These are phyloP conservation scores for Solanum appendiculatum DNA, from an alignment of 257 asterid genomes.

Conservation along the genomic window DNA sequence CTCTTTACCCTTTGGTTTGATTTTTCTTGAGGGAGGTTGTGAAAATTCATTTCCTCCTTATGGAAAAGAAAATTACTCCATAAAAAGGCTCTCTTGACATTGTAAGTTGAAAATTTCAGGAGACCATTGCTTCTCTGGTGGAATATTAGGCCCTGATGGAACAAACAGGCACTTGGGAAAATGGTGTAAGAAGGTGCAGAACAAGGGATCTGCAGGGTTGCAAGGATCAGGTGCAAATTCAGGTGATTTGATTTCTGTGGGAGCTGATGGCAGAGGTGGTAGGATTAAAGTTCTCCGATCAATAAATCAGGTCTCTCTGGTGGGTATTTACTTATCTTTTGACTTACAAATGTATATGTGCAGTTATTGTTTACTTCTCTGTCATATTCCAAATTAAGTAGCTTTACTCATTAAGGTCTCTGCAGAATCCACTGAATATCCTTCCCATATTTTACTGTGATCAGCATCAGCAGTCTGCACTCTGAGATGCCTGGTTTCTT, in stretches of 20 bases:
- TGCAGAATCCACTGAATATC: neutral
- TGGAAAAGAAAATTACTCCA: neutral
- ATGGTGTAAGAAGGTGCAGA: constrained; percentile 74
- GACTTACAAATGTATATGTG: neutral
- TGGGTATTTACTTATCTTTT: constrained; percentile 11
- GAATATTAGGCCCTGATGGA: constrained; percentile 77
- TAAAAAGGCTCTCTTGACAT: neutral
- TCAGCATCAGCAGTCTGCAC: neutral
- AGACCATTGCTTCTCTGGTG: constrained; percentile 56
- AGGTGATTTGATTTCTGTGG: constrained; percentile 71
- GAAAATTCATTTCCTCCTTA: neutral
- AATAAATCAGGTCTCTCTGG: constrained; percentile 49
- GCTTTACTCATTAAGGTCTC: neutral
- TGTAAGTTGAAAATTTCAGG: constrained; percentile 20
- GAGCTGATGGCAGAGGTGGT: constrained; percentile 99
- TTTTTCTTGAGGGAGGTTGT: neutral
- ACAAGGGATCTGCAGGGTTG: constrained; percentile 24
- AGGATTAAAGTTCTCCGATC: constrained; percentile 65
- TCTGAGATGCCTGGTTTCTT: neutral
- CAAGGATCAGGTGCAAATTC: constrained; percentile 29
- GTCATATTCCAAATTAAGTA: neutral
- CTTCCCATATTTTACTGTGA: neutral
- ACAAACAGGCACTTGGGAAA: constrained; percentile 80
- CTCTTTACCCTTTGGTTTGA: neutral
- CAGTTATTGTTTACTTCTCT: neutral